These are phyloP conservation scores for Gracilaria caudata DNA, from an alignment of 23 red algal genomes.

Conservation along the genomic window DNA sequence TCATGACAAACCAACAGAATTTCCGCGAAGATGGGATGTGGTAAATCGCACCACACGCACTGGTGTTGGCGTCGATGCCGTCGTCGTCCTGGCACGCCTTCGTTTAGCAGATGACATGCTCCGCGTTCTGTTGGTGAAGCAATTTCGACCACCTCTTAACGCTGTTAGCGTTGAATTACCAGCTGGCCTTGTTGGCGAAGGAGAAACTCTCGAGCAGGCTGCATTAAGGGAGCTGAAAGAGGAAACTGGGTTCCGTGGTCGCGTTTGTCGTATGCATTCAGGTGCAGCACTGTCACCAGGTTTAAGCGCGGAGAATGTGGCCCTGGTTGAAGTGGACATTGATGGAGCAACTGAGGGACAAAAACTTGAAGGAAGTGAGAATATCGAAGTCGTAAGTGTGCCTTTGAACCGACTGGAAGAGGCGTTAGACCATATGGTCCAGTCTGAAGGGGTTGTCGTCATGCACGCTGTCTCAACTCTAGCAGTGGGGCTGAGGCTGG, in stretches of 20 bases:
- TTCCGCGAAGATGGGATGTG: conserved; percentile 51
- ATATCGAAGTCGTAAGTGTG: conserved; percentile 64
- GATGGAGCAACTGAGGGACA: conserved; percentile 25
- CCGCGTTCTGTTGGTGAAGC: conserved; percentile 64
- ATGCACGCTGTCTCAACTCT: conserved; percentile 59
- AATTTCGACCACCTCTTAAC: conserved; percentile 72
- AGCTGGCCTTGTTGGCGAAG: conserved; percentile 72
- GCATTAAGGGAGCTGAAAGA: conserved; percentile 74
- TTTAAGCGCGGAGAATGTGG: conserved; percentile 35
- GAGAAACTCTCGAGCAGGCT: conserved; percentile 56
- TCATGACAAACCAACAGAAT: conserved; percentile 17
- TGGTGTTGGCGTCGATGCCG: conserved; percentile 32
- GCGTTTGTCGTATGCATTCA: conserved; percentile 6
- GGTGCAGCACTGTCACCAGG: conserved; percentile 43
- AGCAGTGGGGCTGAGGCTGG: conserved; percentile 28
- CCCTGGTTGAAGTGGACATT: conserved; percentile 60
- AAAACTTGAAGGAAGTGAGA: conserved; percentile 46
- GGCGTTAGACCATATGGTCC: conserved; percentile 41
- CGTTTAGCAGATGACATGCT: conserved; percentile 21
- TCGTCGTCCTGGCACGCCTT: conserved; percentile 62
- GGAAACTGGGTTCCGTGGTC: conserved; percentile 76
- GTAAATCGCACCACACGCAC: conserved; percentile 48
- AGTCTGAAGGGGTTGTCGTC: conserved; percentile 34
- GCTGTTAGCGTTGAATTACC: conserved; percentile 71
- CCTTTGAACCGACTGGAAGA: conserved; percentile 49